Evolutionary conservation across 139 green algal species (phyloP).

Genomic region (Chlorella ohadii): DNA sequence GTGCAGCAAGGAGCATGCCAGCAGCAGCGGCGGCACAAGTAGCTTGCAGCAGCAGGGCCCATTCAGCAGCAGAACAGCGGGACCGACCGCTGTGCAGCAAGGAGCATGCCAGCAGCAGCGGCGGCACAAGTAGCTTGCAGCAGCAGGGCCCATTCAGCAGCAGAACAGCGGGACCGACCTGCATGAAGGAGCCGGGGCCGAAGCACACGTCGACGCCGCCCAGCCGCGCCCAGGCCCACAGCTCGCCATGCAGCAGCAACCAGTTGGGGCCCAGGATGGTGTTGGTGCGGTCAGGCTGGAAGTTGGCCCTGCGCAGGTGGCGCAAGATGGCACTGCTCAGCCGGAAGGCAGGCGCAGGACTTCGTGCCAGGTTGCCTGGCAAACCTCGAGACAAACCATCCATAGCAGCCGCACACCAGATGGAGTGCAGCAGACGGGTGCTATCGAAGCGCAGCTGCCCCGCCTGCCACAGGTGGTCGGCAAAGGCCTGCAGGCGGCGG

Average conservation of each 20-base stretch:
- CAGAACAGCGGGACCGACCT: no score
- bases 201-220: slow-evolving; percentile 68
- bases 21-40: background rate
- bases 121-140: background rate
- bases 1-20: background rate
- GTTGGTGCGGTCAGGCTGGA: slow-evolving; percentile 66
- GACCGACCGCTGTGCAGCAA: no score
- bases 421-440: background rate
- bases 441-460: no score
- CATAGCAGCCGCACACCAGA: background rate
- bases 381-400: no score
- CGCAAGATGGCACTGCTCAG: slow-evolving; percentile 36
- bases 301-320: slow-evolving; percentile 86
- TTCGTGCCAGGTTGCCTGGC: no score
- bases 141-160: no score
- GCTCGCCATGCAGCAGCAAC: slow-evolving; percentile 48
- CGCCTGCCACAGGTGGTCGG: slow-evolving; percentile 3
- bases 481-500: background rate
- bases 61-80: no score
- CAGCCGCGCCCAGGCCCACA: slow-evolving; percentile 47
- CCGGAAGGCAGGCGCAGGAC: no score
- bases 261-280: slow-evolving; percentile 54
- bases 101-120: background rate
- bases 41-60: background rate
- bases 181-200: slow-evolving; percentile 66